Evolutionary conservation across 768 basidiomycete genomes (phyloP).

Genomic region (Trametes maxima): DNA sequence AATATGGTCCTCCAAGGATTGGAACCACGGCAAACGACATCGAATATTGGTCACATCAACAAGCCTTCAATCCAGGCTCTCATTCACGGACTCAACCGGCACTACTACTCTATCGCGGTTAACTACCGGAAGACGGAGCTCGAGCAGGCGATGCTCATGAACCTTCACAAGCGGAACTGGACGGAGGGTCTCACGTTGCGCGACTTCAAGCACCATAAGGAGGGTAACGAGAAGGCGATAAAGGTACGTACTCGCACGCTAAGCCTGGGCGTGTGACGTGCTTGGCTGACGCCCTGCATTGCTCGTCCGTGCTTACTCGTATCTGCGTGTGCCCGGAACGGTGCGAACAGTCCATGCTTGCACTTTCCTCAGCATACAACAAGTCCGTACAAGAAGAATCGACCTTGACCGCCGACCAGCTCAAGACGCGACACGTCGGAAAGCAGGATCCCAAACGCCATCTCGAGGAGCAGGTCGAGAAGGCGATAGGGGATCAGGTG

Average conservation of each 20-base stretch:
- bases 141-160: constrained; percentile 98
- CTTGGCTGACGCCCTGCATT: constrained; percentile 9
- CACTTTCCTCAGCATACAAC: constrained; percentile 92
- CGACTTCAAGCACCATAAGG: constrained; percentile 88
- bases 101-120: constrained; percentile 97
- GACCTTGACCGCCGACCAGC: constrained; percentile 88
- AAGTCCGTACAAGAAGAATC: constrained; percentile 98
- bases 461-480: constrained; percentile 95
- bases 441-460: constrained; percentile 99
- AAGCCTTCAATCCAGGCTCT: constrained; percentile 99
- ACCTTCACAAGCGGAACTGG: constrained; percentile 98
- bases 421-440: constrained; percentile 96
- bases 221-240: constrained; percentile 89
- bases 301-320: constrained; percentile 5
- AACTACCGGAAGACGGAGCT: constrained; percentile 98
- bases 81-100: constrained; percentile 95
- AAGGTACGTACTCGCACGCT: constrained; percentile 61
- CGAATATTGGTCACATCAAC: constrained; percentile 98
- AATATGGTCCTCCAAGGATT: constrained; percentile 87
- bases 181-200: constrained; percentile 92
- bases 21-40: constrained; percentile 96
- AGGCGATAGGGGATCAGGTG: constrained; percentile 97
- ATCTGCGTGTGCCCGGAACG: background rate
- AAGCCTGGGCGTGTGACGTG: constrained; percentile 24
- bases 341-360: constrained; percentile 78